These are phyloP conservation scores for Aureobasidium zeae DNA, from an alignment of 2,329 filamentous ascomycete genomes.

Conservation along the genomic window DNA sequence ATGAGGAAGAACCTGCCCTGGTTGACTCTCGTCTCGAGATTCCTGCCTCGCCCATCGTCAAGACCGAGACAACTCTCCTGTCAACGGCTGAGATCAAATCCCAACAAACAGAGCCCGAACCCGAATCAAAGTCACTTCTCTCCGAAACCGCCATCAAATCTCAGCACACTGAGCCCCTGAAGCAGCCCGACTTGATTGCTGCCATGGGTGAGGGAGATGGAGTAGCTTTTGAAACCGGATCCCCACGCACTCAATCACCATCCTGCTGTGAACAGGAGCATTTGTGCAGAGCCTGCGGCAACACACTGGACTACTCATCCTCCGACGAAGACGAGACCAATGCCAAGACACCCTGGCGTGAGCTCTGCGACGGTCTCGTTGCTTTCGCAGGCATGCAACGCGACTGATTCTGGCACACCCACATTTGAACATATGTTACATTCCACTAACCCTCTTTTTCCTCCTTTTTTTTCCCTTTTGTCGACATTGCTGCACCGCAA, in stretches of 20 bases:
- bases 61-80: background rate
- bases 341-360: conserved; percentile 27
- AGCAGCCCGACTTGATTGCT: too few species aligned
- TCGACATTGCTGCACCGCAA: too few species aligned
- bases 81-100: conserved; percentile 2
- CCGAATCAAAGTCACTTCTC: too few species aligned
- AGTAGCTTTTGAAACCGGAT: background rate
- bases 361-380: conserved; percentile 27
- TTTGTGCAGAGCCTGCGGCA: conserved; percentile 3
- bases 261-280: conserved; percentile 4
- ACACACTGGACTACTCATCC: conserved; percentile 9
- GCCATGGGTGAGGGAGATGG: conserved; percentile 3
- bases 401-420: conserved; percentile 15
- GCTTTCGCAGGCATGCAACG: conserved; percentile 27
- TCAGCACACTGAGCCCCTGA: too few species aligned
- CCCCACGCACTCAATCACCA: background rate
- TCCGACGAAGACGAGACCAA: conserved; percentile 8
- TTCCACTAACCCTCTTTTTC: too few species aligned
- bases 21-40: background rate
- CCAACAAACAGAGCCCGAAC: conserved; percentile 14
- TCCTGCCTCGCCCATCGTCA: conserved; percentile 17
- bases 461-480: too few species aligned
- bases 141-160: too few species aligned
- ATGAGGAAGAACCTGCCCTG: conserved; percentile 16
- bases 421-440: background rate